phyloP scores from a whole-genome alignment of 2,329 filamentous ascomycete genomes.

The Stagonosporopsis chrysanthemi region DNA sequence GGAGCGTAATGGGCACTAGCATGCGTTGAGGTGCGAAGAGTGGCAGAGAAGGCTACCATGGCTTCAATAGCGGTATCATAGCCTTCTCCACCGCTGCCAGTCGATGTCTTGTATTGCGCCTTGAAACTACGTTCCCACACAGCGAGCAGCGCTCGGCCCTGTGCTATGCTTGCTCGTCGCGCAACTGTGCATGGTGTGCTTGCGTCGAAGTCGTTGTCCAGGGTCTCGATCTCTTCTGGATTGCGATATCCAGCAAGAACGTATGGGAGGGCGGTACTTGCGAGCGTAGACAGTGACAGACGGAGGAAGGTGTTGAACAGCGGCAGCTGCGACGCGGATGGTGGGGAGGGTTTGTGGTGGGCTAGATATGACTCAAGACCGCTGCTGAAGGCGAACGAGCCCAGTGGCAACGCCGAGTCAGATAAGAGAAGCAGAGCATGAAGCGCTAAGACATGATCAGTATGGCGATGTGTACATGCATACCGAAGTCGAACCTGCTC shows the following conservation, averaged over 20 bases:
- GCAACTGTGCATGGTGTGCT: slow-evolving; percentile 81
- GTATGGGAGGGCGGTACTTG: slow-evolving; percentile 77
- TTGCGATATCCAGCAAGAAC: slow-evolving; percentile 71
- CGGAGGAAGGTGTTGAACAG: slow-evolving; percentile 72
- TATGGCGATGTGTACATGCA: background rate
- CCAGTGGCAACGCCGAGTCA: slow-evolving; percentile 81
- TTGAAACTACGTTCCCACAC: slow-evolving; percentile 79
- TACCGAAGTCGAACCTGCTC: slow-evolving; percentile 12
- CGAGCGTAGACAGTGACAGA: slow-evolving; percentile 74
- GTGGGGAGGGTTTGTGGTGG: slow-evolving; percentile 60
- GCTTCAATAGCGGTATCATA: slow-evolving; percentile 29
- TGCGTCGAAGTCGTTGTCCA: slow-evolving; percentile 81
- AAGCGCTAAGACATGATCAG: slow-evolving; percentile 29
- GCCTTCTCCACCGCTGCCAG: background rate
- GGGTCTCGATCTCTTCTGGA: slow-evolving; percentile 58
- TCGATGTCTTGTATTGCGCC: slow-evolving; percentile 27
- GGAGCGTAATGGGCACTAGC: slow-evolving; percentile 71
- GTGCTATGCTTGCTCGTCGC: slow-evolving; percentile 74
- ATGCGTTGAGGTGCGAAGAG: slow-evolving; percentile 38
- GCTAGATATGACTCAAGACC: slow-evolving; percentile 83
- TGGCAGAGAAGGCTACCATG: slow-evolving; percentile 39
- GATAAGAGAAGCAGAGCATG: slow-evolving; percentile 80
- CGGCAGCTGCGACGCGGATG: slow-evolving; percentile 41
- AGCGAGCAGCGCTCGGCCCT: slow-evolving; percentile 75
- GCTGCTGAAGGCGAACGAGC: slow-evolving; percentile 86